Evolutionary conservation across 73 alveolate genomes (phyloP), one percentile per base, ranked within the genome.

Genomic region (Paramecium octaurelia): DNA sequence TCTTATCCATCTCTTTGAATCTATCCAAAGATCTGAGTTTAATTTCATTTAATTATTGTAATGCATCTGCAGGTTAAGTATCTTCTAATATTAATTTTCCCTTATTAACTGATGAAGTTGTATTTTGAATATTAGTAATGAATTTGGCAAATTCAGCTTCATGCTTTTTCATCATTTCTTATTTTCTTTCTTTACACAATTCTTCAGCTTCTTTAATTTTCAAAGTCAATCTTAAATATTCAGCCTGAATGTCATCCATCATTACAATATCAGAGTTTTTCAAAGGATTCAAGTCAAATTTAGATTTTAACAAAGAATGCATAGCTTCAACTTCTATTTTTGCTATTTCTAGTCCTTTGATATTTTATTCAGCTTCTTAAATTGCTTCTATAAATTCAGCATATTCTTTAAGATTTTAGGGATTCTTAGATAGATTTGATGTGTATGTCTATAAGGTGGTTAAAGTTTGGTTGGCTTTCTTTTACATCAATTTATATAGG

Each of bases 241-340:
- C 94, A 42, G 86, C 84, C 31, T 89, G 64, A 44, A 89, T 89
- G 44, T 89, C 88, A 21, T 89, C 94, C 69, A 89, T 48, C 43
- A 89, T 31, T 9, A 71, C 50, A 21, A 46, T 68, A 71, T 89
- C 94, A 24, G 50, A 27, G 21, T 46, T 42, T 23, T 64, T 89
- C 11, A 83, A 29, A 14, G 92, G 86, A 73, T 68, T 44, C 31
- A 40, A 36, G 31, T 95, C 58, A 91, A 93, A 58, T 77, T 76
- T 60, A 23, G 92, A 88, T 92, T 96, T 36, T 77, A 80, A 84
- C 46, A 38, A 21, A 40, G 86, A 54, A 71, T 88, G 92, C 96
- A 95, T 76, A 64, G 95, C 93, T 93, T 95, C 94, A 85, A 96
- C 88, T 94, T 96, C 95, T 16, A 64, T 95, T 24, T 92, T 42